Conservation (phyloP, 768 basidiomycete genomes). For the Leucocoprinus birnbaumii region DNA sequence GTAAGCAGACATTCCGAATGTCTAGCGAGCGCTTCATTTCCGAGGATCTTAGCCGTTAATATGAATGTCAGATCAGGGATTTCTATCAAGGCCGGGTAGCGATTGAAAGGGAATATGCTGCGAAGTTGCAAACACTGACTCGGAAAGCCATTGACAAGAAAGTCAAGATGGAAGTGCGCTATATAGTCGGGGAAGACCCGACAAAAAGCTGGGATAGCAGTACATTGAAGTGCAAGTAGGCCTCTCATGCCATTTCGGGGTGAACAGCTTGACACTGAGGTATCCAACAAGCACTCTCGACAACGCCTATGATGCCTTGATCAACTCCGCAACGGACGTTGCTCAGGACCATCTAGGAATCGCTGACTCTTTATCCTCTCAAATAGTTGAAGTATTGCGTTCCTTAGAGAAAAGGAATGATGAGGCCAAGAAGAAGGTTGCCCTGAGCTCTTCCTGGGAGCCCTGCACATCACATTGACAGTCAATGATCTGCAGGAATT, state of each 20-base stretch:
- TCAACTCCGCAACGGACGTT: conserved; percentile 53
- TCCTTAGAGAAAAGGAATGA: conserved; percentile 61
- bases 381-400: conserved; percentile 64
- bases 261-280: background rate
- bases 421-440: conserved; percentile 68
- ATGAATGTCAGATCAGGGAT: conserved; percentile 57
- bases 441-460: background rate
- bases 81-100: conserved; percentile 62
- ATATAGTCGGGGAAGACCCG: conserved; percentile 68
- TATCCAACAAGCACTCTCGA: conserved; percentile 62
- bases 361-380: conserved; percentile 56
- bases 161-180: conserved; percentile 45
- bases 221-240: conserved; percentile 54
- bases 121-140: conserved; percentile 61
- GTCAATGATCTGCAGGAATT: conserved; percentile 49
- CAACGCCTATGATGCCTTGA: conserved; percentile 64
- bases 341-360: conserved; percentile 70
- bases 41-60: background rate
- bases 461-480: background rate
- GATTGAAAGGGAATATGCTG: conserved; percentile 78
- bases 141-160: conserved; percentile 75
- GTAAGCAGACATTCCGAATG: conserved; percentile 39
- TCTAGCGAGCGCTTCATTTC: too few species aligned
- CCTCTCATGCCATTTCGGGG: background rate
- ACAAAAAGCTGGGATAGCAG: conserved; percentile 57